phyloP scores from a whole-genome alignment of 257 asterid genomes.

The Hygrophila difformis region DNA sequence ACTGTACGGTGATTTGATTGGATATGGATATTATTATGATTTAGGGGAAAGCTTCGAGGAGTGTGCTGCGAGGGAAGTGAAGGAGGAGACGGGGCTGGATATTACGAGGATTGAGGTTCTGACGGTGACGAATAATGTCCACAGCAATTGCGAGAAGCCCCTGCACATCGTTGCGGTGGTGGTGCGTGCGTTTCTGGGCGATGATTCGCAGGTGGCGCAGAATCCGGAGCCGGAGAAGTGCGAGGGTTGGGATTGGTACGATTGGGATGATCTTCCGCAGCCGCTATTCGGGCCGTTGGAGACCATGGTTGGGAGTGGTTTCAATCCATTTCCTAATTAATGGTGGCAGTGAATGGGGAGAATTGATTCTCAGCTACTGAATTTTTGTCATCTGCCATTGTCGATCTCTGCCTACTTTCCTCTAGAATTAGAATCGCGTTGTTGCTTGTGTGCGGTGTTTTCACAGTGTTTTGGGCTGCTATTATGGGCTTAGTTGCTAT shows the following conservation, averaged over 20 bases:
- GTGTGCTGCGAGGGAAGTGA: conserved; percentile 53
- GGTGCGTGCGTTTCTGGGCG: conserved; percentile 34
- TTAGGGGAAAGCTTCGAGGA: conserved; percentile 55
- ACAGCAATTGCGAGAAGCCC: conserved; percentile 13
- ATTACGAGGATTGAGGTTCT: conserved; percentile 24
- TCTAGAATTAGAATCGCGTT: too few relatives aligned
- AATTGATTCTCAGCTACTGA: too few relatives aligned
- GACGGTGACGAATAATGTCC: conserved; percentile 34
- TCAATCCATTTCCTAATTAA: conserved; percentile 37
- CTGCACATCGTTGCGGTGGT: conserved; percentile 36
- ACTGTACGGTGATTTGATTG: not conserved
- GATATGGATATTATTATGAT: not conserved
- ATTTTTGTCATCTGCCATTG: too few relatives aligned
- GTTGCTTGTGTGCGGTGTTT: too few relatives aligned
- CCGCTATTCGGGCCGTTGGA: conserved; percentile 37
- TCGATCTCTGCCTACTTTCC: too few relatives aligned
- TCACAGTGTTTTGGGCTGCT: too few relatives aligned
- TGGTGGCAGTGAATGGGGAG: too few relatives aligned
- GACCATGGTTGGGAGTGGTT: conserved; percentile 20
- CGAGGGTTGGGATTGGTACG: conserved; percentile 62
- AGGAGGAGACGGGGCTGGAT: conserved; percentile 51
- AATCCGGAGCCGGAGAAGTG: conserved; percentile 54
- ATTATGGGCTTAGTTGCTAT: too few relatives aligned
- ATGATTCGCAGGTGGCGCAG: conserved; percentile 23
- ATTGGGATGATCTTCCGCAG: conserved; percentile 39